Evolutionary conservation across 305 asterid genomes (phyloP).

Genomic region (Fraxinus angustifolia): DNA sequence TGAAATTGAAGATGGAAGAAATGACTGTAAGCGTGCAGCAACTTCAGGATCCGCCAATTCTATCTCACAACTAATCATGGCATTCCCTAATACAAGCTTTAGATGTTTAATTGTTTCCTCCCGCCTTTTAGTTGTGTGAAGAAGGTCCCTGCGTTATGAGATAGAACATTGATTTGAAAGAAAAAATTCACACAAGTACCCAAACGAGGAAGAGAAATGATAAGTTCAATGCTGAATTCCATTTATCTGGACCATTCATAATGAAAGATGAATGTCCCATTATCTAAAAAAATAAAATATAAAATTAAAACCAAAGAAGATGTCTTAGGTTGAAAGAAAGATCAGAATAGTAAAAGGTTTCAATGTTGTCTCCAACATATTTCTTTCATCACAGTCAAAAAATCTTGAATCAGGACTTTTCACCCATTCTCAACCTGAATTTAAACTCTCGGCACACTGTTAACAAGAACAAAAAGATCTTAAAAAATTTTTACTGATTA

Average conservation of each 20-base stretch:
- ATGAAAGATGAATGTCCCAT: neutral
- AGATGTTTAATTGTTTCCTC: slow-evolving; percentile 40
- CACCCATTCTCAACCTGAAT: neutral
- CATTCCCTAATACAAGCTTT: slow-evolving; percentile 41
- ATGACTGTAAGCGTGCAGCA: slow-evolving; percentile 43
- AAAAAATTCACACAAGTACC: neutral
- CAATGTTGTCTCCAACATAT: neutral
- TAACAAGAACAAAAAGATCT: neutral
- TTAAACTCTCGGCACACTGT: neutral
- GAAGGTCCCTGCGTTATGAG: slow-evolving; percentile 45
- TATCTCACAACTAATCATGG: slow-evolving; percentile 52
- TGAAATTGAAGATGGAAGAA: slow-evolving; percentile 46
- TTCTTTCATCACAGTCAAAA: neutral
- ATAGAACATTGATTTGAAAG: neutral
- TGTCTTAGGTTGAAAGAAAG: neutral
- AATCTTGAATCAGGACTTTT: neutral
- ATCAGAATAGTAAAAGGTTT: neutral
- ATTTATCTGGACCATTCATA: neutral
- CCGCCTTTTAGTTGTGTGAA: slow-evolving; percentile 47
- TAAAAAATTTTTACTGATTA: neutral
- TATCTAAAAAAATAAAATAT: neutral
- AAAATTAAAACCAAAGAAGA: neutral
- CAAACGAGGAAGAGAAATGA: neutral
- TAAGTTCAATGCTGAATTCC: neutral
- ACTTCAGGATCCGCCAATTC: slow-evolving; percentile 50